phyloP scores from a whole-genome alignment of 192 early-diverging fungal genomes.

The Podila epigama region DNA sequence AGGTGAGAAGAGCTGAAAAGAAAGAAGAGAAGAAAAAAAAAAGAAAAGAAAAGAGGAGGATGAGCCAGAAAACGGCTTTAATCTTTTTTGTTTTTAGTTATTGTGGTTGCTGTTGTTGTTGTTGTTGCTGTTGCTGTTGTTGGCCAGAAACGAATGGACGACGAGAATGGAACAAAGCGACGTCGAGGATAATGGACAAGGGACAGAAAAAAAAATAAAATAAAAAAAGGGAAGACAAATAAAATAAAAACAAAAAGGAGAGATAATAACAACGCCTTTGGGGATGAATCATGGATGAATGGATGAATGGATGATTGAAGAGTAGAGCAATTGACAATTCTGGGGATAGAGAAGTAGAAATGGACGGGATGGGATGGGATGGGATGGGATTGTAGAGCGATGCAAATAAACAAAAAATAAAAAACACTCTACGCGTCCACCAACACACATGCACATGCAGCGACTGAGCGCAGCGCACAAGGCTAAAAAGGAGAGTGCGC shows the following conservation, averaged over 20 bases:
- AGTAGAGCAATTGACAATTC: too few species aligned
- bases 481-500: background rate
- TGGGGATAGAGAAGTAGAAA: too few species aligned
- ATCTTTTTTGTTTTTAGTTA: constrained; percentile 8
- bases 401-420: too few species aligned
- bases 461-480: too few species aligned
- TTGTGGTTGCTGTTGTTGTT: background rate
- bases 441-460: too few species aligned
- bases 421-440: too few species aligned
- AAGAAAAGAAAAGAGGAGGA: background rate
- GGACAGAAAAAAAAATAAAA: background rate
- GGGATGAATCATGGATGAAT: too few species aligned
- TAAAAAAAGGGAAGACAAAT: background rate
- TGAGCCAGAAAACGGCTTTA: background rate
- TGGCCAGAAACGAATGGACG: background rate
- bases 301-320: too few species aligned
- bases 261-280: too few species aligned
- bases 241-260: background rate
- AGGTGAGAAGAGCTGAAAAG: background rate
- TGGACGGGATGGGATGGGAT: too few species aligned
- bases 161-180: background rate
- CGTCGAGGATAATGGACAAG: background rate
- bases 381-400: too few species aligned
- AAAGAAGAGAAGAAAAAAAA: background rate
- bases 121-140: too few species aligned